Evolutionary conservation across 805 yeast genomes (phyloP).

Genomic region (Lachancea meyersii): DNA sequence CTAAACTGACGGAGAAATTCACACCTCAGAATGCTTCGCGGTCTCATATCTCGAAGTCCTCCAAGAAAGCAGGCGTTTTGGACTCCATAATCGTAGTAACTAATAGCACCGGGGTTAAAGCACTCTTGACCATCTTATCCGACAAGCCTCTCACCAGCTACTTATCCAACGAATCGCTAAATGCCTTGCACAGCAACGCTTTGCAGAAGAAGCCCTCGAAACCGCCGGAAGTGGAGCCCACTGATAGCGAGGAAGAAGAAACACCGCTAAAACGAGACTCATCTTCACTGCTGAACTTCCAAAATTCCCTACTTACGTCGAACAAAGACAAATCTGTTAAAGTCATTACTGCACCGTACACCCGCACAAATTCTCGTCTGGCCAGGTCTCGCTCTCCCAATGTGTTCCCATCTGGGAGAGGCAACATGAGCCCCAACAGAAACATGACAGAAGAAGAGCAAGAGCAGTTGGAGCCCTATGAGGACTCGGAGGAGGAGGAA

Average conservation of each 20-base stretch:
- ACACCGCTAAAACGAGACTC: slow-evolving; percentile 27
- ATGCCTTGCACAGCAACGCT: slow-evolving; percentile 19
- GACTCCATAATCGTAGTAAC: slow-evolving; percentile 29
- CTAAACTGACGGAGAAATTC: slow-evolving; percentile 24
- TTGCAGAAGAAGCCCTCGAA: slow-evolving; percentile 12
- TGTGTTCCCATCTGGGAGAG: slow-evolving; percentile 1
- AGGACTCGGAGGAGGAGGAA: slow-evolving; percentile 17
- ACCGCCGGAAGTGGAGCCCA: neutral
- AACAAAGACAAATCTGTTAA: slow-evolving; percentile 32
- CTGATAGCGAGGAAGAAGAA: slow-evolving; percentile 15
- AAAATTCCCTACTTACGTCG: slow-evolving; percentile 27
- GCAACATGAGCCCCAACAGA: slow-evolving; percentile 1
- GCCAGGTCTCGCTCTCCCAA: neutral
- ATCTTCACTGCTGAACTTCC: slow-evolving; percentile 28
- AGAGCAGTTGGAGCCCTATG: slow-evolving; percentile 12
- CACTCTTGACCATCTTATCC: slow-evolving; percentile 30
- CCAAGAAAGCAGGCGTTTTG: slow-evolving; percentile 4
- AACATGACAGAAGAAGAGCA: slow-evolving; percentile 10
- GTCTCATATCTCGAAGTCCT: neutral
- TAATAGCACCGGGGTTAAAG: slow-evolving; percentile 32
- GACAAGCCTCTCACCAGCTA: slow-evolving; percentile 30
- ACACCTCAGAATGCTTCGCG: neutral
- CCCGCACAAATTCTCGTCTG: neutral
- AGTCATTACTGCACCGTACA: slow-evolving; percentile 22
- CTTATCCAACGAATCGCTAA: slow-evolving; percentile 27